A percentile compares a stretch with the other conserved stretches of the same genome.
These are phyloP conservation scores for Mangifera indica DNA, from an alignment of 345 rosid genomes.

Conservation along the genomic window DNA sequence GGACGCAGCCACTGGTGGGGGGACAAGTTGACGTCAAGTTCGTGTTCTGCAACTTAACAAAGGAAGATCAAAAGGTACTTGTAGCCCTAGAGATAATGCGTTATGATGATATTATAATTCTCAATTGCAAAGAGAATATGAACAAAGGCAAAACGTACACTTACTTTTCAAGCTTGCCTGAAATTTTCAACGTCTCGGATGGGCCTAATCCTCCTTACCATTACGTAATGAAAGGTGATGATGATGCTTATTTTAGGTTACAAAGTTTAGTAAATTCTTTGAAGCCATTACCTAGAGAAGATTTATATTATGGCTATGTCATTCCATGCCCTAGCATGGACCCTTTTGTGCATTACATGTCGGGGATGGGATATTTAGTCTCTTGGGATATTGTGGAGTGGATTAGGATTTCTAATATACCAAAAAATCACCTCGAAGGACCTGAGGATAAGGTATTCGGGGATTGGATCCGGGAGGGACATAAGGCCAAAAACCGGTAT, in stretches of 20 bases:
- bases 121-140: conserved; percentile 82
- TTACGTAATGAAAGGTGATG: conserved; percentile 81
- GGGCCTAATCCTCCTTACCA: conserved; percentile 67
- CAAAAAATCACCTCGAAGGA: conserved; percentile 64
- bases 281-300: conserved; percentile 66
- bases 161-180: conserved; percentile 74
- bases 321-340: conserved; percentile 88
- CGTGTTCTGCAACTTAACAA: conserved; percentile 84
- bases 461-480: conserved; percentile 71
- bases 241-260: conserved; percentile 64
- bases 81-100: conserved; percentile 92
- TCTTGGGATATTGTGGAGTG: conserved; percentile 91
- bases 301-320: conserved; percentile 78
- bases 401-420: conserved; percentile 69
- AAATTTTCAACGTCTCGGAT: conserved; percentile 40
- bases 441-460: conserved; percentile 78
- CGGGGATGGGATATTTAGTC: conserved; percentile 85
- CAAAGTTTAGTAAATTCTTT: conserved; percentile 55
- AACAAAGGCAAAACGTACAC: conserved; percentile 85
- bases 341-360: conserved; percentile 85
- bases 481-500: conserved; percentile 54
- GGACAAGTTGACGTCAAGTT: conserved; percentile 76
- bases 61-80: conserved; percentile 76
- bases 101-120: conserved; percentile 71
- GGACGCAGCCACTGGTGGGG: conserved; percentile 45